Evolutionary conservation across 495 filamentous ascomycete genomes (phyloP), one percentile per base, ranked within the genome.

Genomic region (Ramalina intermedia): DNA sequence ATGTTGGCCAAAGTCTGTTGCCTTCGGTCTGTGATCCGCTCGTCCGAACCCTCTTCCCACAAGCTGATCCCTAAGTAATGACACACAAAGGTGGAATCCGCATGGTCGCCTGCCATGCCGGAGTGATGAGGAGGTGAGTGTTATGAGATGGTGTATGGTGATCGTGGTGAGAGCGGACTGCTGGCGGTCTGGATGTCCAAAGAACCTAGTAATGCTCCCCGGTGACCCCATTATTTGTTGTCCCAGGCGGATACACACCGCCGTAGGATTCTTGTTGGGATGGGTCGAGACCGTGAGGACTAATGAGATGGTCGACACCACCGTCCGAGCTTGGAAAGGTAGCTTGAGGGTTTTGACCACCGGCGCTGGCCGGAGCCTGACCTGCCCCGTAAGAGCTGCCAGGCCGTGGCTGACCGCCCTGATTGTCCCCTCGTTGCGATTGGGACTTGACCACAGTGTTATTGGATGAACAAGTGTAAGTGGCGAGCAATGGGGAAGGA

Each of bases 361-460:
- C 61, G 29, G 61, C 61, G 43, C 70, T 68, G 27, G 74, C 73
- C 17, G 69, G 67, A 23, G 68, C 64, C 13, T 69, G 69, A 49
- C 66, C 66, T 36, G 51, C 46, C 16, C 57, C 75, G 56, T 82
- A 85, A 16, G 80, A 81, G 58, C 84, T 82, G 65, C 82, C 84
- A 41, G 68, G 68, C 41, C 84, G 82, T 50, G 81, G 72, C 55
- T 77, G 76, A 27, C 37, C 37, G 6, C 24, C 44, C 63, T 82
- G 80, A 61, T 78, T 80, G 35, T 89, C 84, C 43, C 80, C 79
- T 57, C 84, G 72, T 55, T 83, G 81, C 33, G 83, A 82, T 69
- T 87, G 84, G 33, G 82, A 82, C 78, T 87, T 69, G 53, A 55
- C 58, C 69, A 50, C 50, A 43, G 49, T 48, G 37, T 43, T 37